Evolutionary conservation across 768 basidiomycete species (phyloP).

Genomic region (Mycena haematopus): DNA sequence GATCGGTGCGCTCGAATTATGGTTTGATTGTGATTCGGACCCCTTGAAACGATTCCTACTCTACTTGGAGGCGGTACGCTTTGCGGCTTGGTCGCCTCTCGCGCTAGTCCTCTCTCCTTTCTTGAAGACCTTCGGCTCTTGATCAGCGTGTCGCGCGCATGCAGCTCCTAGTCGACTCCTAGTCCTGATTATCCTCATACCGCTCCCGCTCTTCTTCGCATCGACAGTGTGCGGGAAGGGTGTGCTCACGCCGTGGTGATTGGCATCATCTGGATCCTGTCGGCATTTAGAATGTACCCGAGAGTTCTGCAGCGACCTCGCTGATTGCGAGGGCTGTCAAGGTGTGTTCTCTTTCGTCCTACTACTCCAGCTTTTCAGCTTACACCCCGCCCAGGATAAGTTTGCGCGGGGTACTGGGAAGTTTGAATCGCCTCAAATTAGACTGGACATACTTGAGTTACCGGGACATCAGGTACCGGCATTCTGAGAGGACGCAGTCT

Average conservation of each 20-base stretch:
- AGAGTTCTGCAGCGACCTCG: conserved; percentile 71
- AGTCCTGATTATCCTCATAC: conserved; percentile 79
- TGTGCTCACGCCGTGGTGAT: conserved; percentile 81
- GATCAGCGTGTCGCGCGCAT: too few relatives aligned
- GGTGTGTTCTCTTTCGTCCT: conserved; percentile 46
- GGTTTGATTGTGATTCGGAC: too few relatives aligned
- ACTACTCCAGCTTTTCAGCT: conserved; percentile 8
- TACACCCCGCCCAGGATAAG: conserved; percentile 41
- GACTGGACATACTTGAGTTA: too few relatives aligned
- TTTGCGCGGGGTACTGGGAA: conserved; percentile 51
- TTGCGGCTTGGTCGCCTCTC: conserved; percentile 80
- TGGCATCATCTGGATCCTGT: conserved; percentile 84
- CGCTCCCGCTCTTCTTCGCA: conserved; percentile 87
- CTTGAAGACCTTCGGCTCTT: background rate
- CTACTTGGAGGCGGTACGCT: too few relatives aligned
- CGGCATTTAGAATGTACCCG: conserved; percentile 76
- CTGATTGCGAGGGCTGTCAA: conserved; percentile 70
- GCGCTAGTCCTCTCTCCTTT: conserved; percentile 45
- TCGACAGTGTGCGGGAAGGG: conserved; percentile 68
- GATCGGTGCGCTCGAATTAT: too few relatives aligned
- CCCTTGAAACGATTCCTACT: too few relatives aligned
- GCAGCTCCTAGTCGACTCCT: conserved; percentile 59
- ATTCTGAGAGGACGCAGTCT: too few relatives aligned
- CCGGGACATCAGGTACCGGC: too few relatives aligned
- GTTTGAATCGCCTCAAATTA: too few relatives aligned